Evolutionary conservation across 164 flowering plant genomes (phyloP).

Genomic region (Annona squamosa): DNA sequence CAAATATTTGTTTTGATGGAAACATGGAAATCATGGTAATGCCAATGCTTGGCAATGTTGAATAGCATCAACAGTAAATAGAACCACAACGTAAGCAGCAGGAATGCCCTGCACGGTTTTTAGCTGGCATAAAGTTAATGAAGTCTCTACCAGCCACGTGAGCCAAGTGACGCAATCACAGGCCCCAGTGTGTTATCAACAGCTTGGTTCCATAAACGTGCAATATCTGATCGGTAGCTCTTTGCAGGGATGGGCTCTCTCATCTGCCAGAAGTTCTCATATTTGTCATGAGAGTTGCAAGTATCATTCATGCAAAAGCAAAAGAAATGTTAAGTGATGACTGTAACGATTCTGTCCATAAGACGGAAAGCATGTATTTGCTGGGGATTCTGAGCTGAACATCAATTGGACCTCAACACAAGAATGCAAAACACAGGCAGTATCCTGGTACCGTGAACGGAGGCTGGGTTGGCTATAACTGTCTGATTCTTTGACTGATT

Average conservation of each 20-base stretch:
- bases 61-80: not conserved
- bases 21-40: not conserved
- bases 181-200: conserved; percentile 65
- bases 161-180: conserved; percentile 49
- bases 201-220: conserved; percentile 62
- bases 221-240: conserved; percentile 31
- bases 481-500: not conserved
- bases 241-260: conserved; percentile 39
- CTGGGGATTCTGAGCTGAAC: not conserved
- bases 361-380: not conserved
- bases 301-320: no score
- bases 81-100: not conserved
- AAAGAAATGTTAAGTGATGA: no score
- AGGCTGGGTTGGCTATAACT: not conserved
- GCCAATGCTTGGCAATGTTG: not conserved
- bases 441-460: not conserved
- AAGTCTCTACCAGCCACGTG: conserved; percentile 61
- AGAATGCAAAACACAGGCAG: not conserved
- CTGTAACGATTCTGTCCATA: not conserved
- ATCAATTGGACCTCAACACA: not conserved
- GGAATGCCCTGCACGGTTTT: not conserved
- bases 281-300: no score
- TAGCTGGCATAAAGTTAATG: not conserved
- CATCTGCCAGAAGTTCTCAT: conserved; percentile 22
- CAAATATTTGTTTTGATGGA: not conserved